These are phyloP conservation scores for Trametes polyzona DNA, from an alignment of 1,284 basidiomycete genomes.

Conservation along the genomic window DNA sequence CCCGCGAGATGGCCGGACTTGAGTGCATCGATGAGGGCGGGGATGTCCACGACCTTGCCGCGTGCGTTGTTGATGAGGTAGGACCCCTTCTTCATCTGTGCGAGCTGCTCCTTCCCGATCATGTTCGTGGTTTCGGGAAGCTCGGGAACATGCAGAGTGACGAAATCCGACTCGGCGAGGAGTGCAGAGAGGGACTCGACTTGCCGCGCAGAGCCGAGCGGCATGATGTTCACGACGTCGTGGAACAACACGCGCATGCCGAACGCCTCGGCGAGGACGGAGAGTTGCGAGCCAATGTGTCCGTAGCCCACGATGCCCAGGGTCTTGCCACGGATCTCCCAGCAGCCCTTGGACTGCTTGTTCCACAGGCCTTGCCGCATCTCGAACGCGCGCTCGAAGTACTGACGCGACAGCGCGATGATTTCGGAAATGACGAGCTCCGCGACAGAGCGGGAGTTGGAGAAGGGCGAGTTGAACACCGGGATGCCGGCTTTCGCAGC, in stretches of 20 bases:
- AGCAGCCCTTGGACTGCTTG: conserved; percentile 98
- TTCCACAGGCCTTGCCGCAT: conserved; percentile 95
- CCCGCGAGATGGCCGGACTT: conserved; percentile 89
- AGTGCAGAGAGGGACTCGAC: conserved; percentile 84
- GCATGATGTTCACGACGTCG: conserved; percentile 98
- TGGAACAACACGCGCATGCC: conserved; percentile 97
- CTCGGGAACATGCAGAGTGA: conserved; percentile 97
- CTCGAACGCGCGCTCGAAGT: conserved; percentile 89
- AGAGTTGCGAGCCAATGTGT: conserved; percentile 97
- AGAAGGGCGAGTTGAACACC: conserved; percentile 99
- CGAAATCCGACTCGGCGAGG: conserved; percentile 86
- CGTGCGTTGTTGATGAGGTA: conserved; percentile 99
- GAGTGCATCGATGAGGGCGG: conserved; percentile 84
- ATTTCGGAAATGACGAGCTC: conserved; percentile 97
- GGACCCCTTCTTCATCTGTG: conserved; percentile 93
- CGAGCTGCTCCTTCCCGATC: conserved; percentile 81
- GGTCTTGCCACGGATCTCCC: conserved; percentile 98
- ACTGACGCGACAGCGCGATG: conserved; percentile 92
- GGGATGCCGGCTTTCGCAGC: conserved; percentile 92
- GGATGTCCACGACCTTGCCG: conserved; percentile 94
- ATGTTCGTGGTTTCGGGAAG: conserved; percentile 95
- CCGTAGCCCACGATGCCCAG: conserved; percentile 99
- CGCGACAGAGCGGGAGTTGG: conserved; percentile 98
- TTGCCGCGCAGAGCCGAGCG: conserved; percentile 92
- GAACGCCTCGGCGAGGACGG: conserved; percentile 95